Evolutionary conservation across 805 yeast species (phyloP), one percentile per base, ranked within the genome.

Genomic region (Metahyphopichia silvanorum): DNA sequence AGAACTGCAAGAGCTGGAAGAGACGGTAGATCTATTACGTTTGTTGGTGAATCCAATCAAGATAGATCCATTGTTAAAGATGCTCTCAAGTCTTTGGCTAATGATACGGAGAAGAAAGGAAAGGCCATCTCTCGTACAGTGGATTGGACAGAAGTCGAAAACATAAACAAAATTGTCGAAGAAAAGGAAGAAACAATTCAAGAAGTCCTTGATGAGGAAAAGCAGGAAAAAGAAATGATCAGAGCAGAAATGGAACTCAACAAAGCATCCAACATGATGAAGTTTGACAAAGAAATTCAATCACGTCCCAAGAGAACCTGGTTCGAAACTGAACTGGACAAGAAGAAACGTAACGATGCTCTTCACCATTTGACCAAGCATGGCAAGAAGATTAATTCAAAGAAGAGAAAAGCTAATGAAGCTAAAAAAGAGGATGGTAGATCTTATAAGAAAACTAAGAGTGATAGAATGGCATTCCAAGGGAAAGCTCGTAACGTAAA

Each of bases 1-100:
- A 86, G 98, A 74, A 93, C 98, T 34, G 99, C 99, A 7, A 86
- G 99, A 77, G 99, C 97, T 32, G 98, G 98, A 14, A 78, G 98
- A 63, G 86, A 85, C 33, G 99, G 99, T 74, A 76, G 76, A 35
- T 85, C 97, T 27, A 82, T 93, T 25, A 82, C 97, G 2, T 79
- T 93, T 60, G 98, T 93, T 10, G 97, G 98, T 12, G 98, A 93
- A 55, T 69, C 85, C 0, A 69, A 86, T n/a, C 76, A 72, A 37
- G 98, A 93, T 43, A 79, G 98, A 61, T 66, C 73, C 29, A 86
- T 93, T 46, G 98, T 93, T n/a, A 88, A 86, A 55, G 86, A 79
- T 12, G 95, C 95, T 3, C 79, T 93, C 46, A 84, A 79, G 49
- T 74, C 84, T 35, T 77, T 80, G 9, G 77, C 40, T 15, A 55